Conservation (phyloP, 345 rosid genomes). For the Moringa oleifera region DNA sequence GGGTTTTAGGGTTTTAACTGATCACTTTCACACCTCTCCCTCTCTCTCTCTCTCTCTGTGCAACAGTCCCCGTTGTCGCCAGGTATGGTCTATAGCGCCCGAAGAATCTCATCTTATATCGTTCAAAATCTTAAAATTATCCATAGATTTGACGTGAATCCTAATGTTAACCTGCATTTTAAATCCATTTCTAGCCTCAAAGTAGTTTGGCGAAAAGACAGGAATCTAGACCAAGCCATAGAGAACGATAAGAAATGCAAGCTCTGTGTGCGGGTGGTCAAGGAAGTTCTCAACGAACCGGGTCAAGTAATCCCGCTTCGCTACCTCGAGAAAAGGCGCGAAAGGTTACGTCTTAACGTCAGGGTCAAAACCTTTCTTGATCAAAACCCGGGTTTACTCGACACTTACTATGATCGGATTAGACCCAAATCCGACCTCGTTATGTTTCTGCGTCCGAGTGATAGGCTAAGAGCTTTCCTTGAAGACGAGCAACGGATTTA, state of each 20-base stretch:
- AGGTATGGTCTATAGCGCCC: conserved; percentile 18
- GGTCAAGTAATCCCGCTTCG: conserved; percentile 69
- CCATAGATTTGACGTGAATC: conserved; percentile 7
- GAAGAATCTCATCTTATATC: not conserved
- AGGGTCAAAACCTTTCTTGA: conserved; percentile 44
- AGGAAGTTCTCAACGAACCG: conserved; percentile 72
- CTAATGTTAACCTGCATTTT: conserved; percentile 12
- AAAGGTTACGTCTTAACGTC: conserved; percentile 53
- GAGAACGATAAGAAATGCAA: conserved; percentile 63
- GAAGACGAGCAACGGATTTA: conserved; percentile 57
- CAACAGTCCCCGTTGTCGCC: too few relatives aligned
- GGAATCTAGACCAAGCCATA: conserved; percentile 58
- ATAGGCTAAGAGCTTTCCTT: conserved; percentile 49
- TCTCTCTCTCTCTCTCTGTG: not conserved
- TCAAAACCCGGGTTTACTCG: conserved; percentile 53
- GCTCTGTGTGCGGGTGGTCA: conserved; percentile 62
- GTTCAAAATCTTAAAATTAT: conserved; percentile 2
- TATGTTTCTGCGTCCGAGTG: conserved; percentile 48
- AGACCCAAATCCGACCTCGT: conserved; percentile 58
- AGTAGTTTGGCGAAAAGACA: conserved; percentile 79
- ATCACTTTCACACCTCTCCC: too few relatives aligned
- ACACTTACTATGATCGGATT: conserved; percentile 55
- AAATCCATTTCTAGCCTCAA: conserved; percentile 64
- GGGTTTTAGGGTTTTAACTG: too few relatives aligned
- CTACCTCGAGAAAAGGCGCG: conserved; percentile 74